Conservation (phyloP, 2,329 filamentous ascomycete genomes). For the Hymenoscyphus occultus region DNA sequence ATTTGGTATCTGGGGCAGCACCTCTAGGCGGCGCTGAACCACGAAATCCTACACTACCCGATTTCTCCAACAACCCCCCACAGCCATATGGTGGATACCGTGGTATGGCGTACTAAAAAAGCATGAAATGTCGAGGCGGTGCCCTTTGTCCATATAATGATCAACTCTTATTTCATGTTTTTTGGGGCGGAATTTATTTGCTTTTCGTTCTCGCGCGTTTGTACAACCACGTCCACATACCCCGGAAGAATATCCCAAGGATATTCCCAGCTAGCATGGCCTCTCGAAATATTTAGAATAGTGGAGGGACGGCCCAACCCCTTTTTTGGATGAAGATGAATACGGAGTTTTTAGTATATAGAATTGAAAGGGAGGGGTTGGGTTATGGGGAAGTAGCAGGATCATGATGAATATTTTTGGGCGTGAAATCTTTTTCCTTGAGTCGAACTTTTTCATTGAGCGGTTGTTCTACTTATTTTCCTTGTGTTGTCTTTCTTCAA, state of each 20-base stretch:
- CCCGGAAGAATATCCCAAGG: not conserved
- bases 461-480: too few species aligned
- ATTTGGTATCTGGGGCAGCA: conserved; percentile 27
- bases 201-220: not conserved
- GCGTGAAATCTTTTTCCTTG: too few species aligned
- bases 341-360: not conserved
- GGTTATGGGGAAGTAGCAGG: too few species aligned
- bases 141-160: conserved; percentile 14
- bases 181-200: not conserved
- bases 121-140: not conserved
- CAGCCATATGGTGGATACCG: conserved; percentile 26
- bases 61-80: conserved; percentile 12
- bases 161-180: conserved; percentile 3
- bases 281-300: not conserved
- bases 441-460: too few species aligned
- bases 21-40: conserved; percentile 28
- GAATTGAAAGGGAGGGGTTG: too few species aligned
- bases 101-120: conserved; percentile 29
- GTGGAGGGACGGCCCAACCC: not conserved
- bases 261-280: not conserved
- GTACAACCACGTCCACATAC: not conserved
- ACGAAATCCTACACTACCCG: conserved; percentile 25
- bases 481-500: too few species aligned
- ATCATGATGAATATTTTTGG: too few species aligned
- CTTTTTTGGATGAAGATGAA: not conserved